Conservation (phyloP, 768 basidiomycete genomes). For the Leucosporidium scottii region DNA sequence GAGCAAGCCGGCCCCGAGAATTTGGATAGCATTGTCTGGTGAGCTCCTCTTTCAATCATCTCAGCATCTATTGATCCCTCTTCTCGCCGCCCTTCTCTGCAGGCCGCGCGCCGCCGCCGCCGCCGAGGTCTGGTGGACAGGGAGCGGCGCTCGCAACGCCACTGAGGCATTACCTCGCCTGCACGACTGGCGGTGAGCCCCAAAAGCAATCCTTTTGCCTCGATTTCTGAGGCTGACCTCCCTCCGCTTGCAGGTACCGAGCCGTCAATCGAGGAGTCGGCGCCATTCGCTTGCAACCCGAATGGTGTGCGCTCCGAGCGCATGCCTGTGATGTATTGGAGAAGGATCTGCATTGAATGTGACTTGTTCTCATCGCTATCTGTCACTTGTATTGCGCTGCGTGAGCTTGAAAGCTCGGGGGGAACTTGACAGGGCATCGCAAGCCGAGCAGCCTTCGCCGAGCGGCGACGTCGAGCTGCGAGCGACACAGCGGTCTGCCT, state of each 20-base stretch:
- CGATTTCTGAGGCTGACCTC: background rate
- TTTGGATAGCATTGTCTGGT: conserved; percentile 65
- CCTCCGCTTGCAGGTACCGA: conserved; percentile 44
- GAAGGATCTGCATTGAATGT: no score
- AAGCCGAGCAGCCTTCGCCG: no score
- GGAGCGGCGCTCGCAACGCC: conserved; percentile 46
- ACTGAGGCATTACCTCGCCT: conserved; percentile 56
- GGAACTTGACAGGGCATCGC: no score
- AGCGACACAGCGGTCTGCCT: no score
- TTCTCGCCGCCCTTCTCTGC: background rate
- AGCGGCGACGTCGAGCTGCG: no score
- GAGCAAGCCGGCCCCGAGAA: conserved; percentile 66
- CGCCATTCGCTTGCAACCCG: conserved; percentile 59
- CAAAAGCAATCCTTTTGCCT: background rate
- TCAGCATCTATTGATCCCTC: no score
- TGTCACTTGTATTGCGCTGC: no score
- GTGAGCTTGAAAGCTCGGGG: no score
- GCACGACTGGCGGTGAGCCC: conserved; percentile 50
- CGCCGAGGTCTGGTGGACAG: conserved; percentile 73
- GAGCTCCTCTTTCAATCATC: no score
- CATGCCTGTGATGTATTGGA: conserved; percentile 50
- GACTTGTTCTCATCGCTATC: no score
- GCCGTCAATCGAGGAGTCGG: conserved; percentile 57
- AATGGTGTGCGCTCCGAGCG: conserved; percentile 64
- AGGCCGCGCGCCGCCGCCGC: conserved; percentile 43